Base-by-base conservation (phyloP, 1,284 basidiomycete genomes). In the Ceraceosorus guamensis region DNA sequence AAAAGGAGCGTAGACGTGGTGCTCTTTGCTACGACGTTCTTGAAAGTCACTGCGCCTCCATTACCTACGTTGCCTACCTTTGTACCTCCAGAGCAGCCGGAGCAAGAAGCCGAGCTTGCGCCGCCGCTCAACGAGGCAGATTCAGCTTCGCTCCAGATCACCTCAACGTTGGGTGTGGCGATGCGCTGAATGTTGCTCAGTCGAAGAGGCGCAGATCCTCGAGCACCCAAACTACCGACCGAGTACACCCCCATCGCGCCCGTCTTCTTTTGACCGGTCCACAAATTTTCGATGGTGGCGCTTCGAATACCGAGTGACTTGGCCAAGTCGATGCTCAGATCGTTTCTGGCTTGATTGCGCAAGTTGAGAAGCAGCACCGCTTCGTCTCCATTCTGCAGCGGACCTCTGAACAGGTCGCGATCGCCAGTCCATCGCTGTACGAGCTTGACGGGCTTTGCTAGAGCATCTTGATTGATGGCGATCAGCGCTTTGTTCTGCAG, bases 401-500 rank as follows among this genome's bases (percentile, higher is more conserved):
- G 53, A 4, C 66, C 66, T 11, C 56, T 51, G 35, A 61, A 55
- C 16, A 67, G 51, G 46, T 67, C 65, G 18, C 45, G 56, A 35
- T 66, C 57, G 35, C 51, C 47, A 7, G 57, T 60, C 37, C 59
- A 59, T 2, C 65, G 34, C 54, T 61, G 60, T 31, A 73, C 48
- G 11, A 70, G 65, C 47, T 53, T 48, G 39, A 70, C 68, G 0
- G 73, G 63, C 49, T 57, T 34, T 24, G 70, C 73, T 6, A 59
- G 43, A 18, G 41, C 13, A 56, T 71, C 64, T 48, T 75, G 70
- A 44, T 66, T 71, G 33, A 75, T 50, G 32, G 44, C 63, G 32
- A 73, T 65, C 13, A 75, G 32, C 5, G 57, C 61, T 43, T 66
- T 67, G 65, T 76, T 76, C 31, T 57, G 56, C 39, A 76, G 39